phyloP scores from a whole-genome alignment of 768 basidiomycete genomes.

The Saitozyma podzolica region DNA sequence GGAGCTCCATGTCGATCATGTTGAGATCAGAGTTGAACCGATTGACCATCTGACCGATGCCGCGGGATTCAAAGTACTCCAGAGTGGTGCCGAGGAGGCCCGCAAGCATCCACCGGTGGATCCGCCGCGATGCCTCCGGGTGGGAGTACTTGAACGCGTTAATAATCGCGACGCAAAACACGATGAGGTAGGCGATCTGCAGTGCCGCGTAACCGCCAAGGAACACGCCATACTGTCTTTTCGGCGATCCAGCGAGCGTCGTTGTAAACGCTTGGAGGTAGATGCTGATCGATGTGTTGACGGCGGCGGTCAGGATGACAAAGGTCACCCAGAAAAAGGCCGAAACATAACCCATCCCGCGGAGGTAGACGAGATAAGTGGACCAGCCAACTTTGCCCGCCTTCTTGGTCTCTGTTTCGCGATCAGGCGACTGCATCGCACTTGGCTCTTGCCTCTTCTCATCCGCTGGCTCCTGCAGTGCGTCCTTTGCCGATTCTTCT shows the following conservation, averaged over 20 bases:
- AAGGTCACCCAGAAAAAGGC: conserved; percentile 9
- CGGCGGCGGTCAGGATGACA: conserved; percentile 3
- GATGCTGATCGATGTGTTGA: conserved; percentile 10
- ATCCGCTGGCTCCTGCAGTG: conserved; percentile 1
- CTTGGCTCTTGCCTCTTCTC: too few species aligned
- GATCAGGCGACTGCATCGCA: too few species aligned
- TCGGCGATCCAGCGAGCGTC: conserved; percentile 2
- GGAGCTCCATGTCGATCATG: conserved; percentile 16
- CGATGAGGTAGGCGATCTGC: conserved; percentile 17
- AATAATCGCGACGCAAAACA: conserved; percentile 7
- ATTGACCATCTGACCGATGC: conserved; percentile 22
- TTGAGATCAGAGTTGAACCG: conserved; percentile 26
- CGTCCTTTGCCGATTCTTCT: conserved; percentile 2
- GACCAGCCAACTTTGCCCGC: conserved; percentile 19
- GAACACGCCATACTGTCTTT: conserved; percentile 17
- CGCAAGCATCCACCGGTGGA: conserved; percentile 17
- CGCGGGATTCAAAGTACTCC: conserved; percentile 9
- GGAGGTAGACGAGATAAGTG: conserved; percentile 19
- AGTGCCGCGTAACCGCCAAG: conserved; percentile 24
- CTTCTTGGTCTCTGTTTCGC: not conserved
- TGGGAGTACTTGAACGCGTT: conserved; percentile 18
- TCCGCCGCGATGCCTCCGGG: conserved; percentile 8
- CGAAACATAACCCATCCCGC: conserved; percentile 13
- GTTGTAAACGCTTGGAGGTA: conserved; percentile 28
- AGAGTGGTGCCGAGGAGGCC: conserved; percentile 16